Base-by-base conservation (phyloP, 1,139 yeast genomes). In the Wickerhamomyces sp. region DNA sequence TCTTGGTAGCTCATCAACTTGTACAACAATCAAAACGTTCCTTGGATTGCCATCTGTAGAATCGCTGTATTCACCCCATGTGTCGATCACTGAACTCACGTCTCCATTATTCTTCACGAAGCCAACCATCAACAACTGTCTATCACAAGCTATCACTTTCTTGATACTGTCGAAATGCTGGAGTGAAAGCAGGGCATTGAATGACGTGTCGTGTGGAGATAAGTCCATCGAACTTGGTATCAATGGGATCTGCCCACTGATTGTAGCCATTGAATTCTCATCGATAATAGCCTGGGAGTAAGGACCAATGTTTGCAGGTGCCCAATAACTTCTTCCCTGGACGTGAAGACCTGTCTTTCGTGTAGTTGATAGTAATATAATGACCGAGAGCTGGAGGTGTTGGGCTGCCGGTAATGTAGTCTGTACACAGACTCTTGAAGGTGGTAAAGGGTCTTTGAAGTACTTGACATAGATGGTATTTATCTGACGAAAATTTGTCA, bases 301-400 rank as follows among this genome's bases (percentile, higher is more conserved):
- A 0, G 98, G 98, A 0, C 98, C 98, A 37, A 91, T 91, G 49
- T 91, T 91, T 30, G 95, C 93, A 0, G 98, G 98, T 0, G 96
- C 96, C 98, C 98, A 91, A 56, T 82, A 88, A 20, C 96, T 87
- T 39, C 91, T 68, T 1, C 97, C 87, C 49, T 91, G 87, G 5
- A 91, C 86, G 54, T 91, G 97, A 17, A 91, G 64, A 0, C 97
- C 96, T 27, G 62, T 62, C 46, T 78, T 77, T 15, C 40, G 39
- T 1, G 44, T 27, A 6, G 54, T 38, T 33, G 55, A 43, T 24
- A 55, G 52, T 6, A 72, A 56, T 2, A 70, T 68, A 5, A 70
- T 61, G 24, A 84, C 77, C 0, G 94, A 83, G 11, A 88, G 53
- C 45, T 77, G 83, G 2, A 81, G 54, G 6, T 58, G 51, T 18